phyloP scores from a whole-genome alignment of 2,329 filamentous ascomycete genomes.

The Sclerotinia glacialis region DNA sequence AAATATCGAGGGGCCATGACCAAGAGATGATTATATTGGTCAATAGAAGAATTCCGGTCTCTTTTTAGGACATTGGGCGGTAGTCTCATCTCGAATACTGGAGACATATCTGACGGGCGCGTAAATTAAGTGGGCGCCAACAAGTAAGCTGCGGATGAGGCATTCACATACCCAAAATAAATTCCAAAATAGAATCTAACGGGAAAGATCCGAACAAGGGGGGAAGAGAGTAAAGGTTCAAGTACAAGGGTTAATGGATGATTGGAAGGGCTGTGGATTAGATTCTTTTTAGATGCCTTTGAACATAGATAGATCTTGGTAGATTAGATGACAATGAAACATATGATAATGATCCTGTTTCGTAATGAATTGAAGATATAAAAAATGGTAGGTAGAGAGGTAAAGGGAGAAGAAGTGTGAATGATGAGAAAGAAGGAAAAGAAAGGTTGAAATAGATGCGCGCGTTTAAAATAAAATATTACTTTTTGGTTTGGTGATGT shows the following conservation, averaged over 20 bases:
- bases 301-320: slow-evolving; percentile 12
- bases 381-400: slow-evolving; percentile 18
- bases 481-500: not conserved
- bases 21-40: slow-evolving; percentile 18
- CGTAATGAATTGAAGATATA: slow-evolving; percentile 13
- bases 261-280: slow-evolving; percentile 3
- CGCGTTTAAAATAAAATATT: slow-evolving; percentile 7
- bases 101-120: slow-evolving; percentile 21
- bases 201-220: slow-evolving; percentile 16
- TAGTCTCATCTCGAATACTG: slow-evolving; percentile 21
- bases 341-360: slow-evolving; percentile 15
- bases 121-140: slow-evolving; percentile 21
- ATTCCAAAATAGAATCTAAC: slow-evolving; percentile 19
- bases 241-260: not conserved
- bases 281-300: not conserved
- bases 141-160: slow-evolving; percentile 22
- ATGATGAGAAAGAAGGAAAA: not conserved
- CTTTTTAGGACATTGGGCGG: slow-evolving; percentile 21
- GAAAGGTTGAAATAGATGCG: slow-evolving; percentile 1
- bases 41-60: slow-evolving; percentile 6
- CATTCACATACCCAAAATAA: slow-evolving; percentile 23
- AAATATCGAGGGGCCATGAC: slow-evolving; percentile 14
- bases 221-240: not conserved
- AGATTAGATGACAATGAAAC: slow-evolving; percentile 17
- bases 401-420: not conserved